Conservation (phyloP, 2,329 filamentous ascomycete genomes). For the Botrytis paeoniae region DNA sequence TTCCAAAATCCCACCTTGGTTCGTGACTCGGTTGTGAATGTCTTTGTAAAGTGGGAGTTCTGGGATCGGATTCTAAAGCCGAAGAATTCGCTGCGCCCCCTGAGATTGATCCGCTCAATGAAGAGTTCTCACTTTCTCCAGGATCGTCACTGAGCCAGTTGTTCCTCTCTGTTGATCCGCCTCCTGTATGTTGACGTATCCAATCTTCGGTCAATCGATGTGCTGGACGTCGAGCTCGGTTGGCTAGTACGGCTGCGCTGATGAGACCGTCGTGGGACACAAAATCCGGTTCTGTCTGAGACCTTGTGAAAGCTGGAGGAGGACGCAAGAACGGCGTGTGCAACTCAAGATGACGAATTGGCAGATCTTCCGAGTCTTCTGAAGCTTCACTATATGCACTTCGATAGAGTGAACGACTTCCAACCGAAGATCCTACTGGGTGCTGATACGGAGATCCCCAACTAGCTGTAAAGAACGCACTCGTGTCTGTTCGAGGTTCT, state of each 20-base stretch:
- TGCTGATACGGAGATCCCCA: conserved; percentile 90
- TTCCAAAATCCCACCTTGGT: conserved; percentile 20
- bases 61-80: conserved; percentile 30
- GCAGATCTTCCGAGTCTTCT: conserved; percentile 57
- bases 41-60: conserved; percentile 37
- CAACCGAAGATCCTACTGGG: conserved; percentile 42
- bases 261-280: conserved; percentile 38
- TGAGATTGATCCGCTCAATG: conserved; percentile 63
- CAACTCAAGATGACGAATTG: conserved; percentile 59
- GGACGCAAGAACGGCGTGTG: conserved; percentile 61
- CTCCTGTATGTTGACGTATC: conserved; percentile 80
- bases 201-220: conserved; percentile 75
- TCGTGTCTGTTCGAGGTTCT: conserved; percentile 36
- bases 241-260: conserved; percentile 58
- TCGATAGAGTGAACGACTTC: conserved; percentile 25
- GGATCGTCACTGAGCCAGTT: conserved; percentile 83
- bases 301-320: conserved; percentile 44
- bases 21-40: conserved; percentile 31
- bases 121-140: conserved; percentile 71
- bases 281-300: conserved; percentile 41
- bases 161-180: conserved; percentile 65
- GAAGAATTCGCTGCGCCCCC: conserved; percentile 50
- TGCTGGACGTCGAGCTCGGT: conserved; percentile 57
- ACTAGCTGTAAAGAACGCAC: conserved; percentile 65
- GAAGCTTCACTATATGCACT: conserved; percentile 53